Evolutionary conservation across 140 eudicot species (phyloP), one percentile per base, ranked within the genome.

Genomic region (Stevia rebaudiana): DNA sequence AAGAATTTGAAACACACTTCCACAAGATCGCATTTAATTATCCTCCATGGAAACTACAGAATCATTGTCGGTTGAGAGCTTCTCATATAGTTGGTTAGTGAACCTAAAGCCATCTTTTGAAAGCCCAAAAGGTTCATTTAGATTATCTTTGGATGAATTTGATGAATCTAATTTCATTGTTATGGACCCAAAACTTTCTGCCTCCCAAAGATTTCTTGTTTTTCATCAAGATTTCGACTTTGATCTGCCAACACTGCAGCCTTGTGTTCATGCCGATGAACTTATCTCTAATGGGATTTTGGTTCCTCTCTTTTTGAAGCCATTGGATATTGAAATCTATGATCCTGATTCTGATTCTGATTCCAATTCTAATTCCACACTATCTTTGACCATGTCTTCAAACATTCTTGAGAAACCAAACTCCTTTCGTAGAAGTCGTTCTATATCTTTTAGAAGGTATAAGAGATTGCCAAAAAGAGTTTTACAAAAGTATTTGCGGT

Each of bases 81-180:
- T 90, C 73, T 90, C 97, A 7, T 84, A 90, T 19, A 86, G 97
- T 69, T 90, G 97, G 97, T 65, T 90, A 61, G 87, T 76, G 33
- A 74, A 86, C 79, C 51, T 79, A 25, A 81, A 80, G 63, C 82
- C 94, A 30, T 83, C 95, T 47, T 68, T 75, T 6, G 87, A 86
- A 12, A 80, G 86, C 80, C 73, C 81, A 39, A 78, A 76, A 31
- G 73, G 75, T 49, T 80, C 96, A 21, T 79, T 79, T 57, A 74
- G 95, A 65, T 76, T 65, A 63, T 79, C 86, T 9, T 69, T 81
- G 41, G 90, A 83, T 43, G 72, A 50, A 18, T 60, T 64, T 33
- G 90, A 89, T 75, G 92, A 80, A 16, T 66, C 88, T 39, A 84
- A 67, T 55, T 91, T 87, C 95, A 91, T 91, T 18, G 98, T 87